phyloP scores from a whole-genome alignment of 2,329 filamentous ascomycete species.

The Sporothrix curviconia region DNA sequence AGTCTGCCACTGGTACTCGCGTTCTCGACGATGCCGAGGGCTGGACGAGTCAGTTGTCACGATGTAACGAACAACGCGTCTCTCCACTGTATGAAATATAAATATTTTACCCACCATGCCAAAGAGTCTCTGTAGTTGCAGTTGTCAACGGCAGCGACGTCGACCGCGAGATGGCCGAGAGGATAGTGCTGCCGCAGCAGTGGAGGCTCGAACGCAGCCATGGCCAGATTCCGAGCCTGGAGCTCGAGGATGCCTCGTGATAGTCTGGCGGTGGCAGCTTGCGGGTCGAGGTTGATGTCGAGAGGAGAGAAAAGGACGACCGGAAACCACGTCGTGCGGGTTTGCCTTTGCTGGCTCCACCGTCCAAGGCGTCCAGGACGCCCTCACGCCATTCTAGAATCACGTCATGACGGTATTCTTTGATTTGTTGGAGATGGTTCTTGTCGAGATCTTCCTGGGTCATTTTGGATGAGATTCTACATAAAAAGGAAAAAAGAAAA shows the following conservation, averaged over 20 bases:
- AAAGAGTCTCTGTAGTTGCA: not conserved
- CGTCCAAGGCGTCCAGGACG: no score
- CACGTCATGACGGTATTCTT: not conserved
- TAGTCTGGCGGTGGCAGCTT: constrained; percentile 16
- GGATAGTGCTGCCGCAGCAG: constrained; percentile 2
- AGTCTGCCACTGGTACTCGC: constrained; percentile 12
- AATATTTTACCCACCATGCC: not conserved
- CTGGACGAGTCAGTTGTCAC: not conserved
- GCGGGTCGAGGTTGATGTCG: not conserved
- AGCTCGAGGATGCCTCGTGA: constrained; percentile 13
- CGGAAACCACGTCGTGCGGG: no score
- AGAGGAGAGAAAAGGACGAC: constrained; percentile 3
- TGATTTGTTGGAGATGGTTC: not conserved
- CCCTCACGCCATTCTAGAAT: no score
- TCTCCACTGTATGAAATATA: not conserved
- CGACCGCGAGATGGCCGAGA: not conserved
- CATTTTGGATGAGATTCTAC: no score
- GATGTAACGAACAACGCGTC: not conserved
- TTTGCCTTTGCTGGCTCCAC: no score
- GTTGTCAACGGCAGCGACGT: constrained; percentile 3
- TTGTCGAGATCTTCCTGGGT: no score
- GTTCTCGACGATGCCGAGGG: constrained; percentile 10
- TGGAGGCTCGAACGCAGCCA: constrained; percentile 7
- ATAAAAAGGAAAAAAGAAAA: no score
- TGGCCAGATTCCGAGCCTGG: constrained; percentile 9